Evolutionary conservation across 306 rosid species (phyloP).

Genomic region (Cicer arietinum): DNA sequence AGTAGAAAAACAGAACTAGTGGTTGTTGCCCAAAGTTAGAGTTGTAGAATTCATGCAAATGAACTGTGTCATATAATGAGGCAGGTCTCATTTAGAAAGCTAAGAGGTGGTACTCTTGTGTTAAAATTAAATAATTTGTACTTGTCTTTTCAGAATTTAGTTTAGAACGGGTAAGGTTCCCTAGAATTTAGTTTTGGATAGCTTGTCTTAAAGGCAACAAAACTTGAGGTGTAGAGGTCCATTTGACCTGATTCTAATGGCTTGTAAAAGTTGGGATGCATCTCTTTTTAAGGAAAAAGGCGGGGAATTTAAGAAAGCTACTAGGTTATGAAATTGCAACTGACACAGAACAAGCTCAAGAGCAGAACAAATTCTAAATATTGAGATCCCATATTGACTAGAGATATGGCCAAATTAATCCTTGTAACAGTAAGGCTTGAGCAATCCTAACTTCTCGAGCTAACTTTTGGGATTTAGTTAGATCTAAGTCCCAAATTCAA

Average conservation of each 20-base stretch:
- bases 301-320: neutral
- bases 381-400: neutral
- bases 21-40: neutral
- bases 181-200: neutral
- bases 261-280: conserved; percentile 9
- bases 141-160: too few species aligned
- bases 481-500: too few species aligned
- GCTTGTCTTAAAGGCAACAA: neutral
- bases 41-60: conserved; percentile 4
- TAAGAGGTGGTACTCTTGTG: neutral
- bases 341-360: neutral
- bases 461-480: too few species aligned
- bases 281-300: neutral
- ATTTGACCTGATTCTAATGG: neutral
- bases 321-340: neutral
- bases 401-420: neutral
- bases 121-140: neutral
- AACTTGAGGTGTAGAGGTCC: neutral
- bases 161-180: neutral
- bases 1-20: neutral
- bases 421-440: neutral
- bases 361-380: neutral
- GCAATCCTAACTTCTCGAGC: neutral
- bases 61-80: neutral
- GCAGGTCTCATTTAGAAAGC: neutral